These are phyloP conservation scores for Epichloe uncinata DNA, from an alignment of 2,329 filamentous ascomycete species.

Conservation along the genomic window DNA sequence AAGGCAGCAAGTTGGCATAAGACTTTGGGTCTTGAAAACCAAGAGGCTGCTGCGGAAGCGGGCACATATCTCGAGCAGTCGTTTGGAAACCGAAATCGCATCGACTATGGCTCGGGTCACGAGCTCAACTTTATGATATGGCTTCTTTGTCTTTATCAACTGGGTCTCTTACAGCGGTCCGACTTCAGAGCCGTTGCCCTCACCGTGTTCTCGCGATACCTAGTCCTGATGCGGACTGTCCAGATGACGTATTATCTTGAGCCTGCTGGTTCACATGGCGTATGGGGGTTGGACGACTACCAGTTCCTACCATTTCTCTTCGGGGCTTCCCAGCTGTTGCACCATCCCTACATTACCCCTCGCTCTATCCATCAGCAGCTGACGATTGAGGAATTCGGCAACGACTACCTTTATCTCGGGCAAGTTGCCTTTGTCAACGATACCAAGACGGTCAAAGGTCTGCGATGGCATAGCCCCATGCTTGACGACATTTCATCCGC, in stretches of 20 bases:
- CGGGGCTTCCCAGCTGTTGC: conserved; percentile 76
- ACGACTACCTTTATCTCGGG: conserved; percentile 79
- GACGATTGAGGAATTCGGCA: conserved; percentile 71
- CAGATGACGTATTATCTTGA: conserved; percentile 94
- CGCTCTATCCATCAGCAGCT: conserved; percentile 78
- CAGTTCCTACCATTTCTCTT: conserved; percentile 94
- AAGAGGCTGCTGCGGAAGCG: conserved; percentile 51
- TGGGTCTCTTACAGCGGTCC: conserved; percentile 45
- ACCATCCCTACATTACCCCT: conserved; percentile 69
- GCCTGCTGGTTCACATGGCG: conserved; percentile 89
- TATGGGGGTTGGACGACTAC: conserved; percentile 97
- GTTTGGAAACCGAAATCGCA: conserved; percentile 73
- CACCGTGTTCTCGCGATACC: conserved; percentile 67
- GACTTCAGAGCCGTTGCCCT: conserved; percentile 68
- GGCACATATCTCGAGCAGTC: conserved; percentile 70
- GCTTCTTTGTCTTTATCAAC: conserved; percentile 84
- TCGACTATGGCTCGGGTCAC: conserved; percentile 95
- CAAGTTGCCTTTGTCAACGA: conserved; percentile 91
- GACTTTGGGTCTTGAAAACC: conserved; percentile 37
- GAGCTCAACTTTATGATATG: conserved; percentile 96
- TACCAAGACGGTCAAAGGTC: conserved; percentile 87
- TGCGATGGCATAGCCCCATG: conserved; percentile 97
- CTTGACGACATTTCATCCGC: conserved; percentile 91
- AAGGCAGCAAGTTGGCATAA: conserved; percentile 49
- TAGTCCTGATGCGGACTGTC: conserved; percentile 72